These are phyloP conservation scores for Zymoseptoria passerinii DNA, from an alignment of 2,329 filamentous ascomycete species.

Conservation along the genomic window DNA sequence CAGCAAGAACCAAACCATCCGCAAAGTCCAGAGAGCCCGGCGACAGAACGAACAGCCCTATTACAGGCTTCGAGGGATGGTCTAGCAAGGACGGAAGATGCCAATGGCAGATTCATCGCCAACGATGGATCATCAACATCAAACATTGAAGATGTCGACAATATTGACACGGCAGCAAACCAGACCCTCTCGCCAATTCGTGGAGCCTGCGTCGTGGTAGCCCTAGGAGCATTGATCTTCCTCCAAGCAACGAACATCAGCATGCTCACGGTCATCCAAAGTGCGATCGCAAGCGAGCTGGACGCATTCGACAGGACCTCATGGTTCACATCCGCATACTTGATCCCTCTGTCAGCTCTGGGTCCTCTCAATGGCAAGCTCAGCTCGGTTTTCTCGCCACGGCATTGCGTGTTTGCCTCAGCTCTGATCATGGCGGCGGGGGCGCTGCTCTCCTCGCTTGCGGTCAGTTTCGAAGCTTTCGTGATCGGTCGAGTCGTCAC, in stretches of 20 bases:
- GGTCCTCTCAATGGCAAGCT: conserved; percentile 65
- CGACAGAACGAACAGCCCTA: neutral
- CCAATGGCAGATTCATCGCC: neutral
- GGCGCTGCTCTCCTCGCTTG: conserved; percentile 54
- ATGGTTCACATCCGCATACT: conserved; percentile 75
- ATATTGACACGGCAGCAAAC: conserved; percentile 17
- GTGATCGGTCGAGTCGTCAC: conserved; percentile 59
- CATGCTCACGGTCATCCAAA: conserved; percentile 73
- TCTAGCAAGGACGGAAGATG: neutral
- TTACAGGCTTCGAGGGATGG: neutral
- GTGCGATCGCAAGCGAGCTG: conserved; percentile 64
- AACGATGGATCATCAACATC: neutral
- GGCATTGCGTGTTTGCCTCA: conserved; percentile 55
- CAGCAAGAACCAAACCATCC: neutral
- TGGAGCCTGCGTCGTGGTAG: conserved; percentile 14
- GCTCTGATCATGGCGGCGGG: conserved; percentile 54
- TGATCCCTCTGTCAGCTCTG: conserved; percentile 53
- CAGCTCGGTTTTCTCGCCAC: conserved; percentile 63
- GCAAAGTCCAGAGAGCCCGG: neutral
- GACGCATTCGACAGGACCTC: conserved; percentile 63
- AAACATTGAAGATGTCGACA: neutral
- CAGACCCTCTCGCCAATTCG: conserved; percentile 17
- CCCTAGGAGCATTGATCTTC: conserved; percentile 28
- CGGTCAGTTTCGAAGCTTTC: conserved; percentile 53
- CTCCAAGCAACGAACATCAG: conserved; percentile 59